phyloP scores from a whole-genome alignment of 2,329 filamentous ascomycete genomes.

The Hypoxylon sp. region DNA sequence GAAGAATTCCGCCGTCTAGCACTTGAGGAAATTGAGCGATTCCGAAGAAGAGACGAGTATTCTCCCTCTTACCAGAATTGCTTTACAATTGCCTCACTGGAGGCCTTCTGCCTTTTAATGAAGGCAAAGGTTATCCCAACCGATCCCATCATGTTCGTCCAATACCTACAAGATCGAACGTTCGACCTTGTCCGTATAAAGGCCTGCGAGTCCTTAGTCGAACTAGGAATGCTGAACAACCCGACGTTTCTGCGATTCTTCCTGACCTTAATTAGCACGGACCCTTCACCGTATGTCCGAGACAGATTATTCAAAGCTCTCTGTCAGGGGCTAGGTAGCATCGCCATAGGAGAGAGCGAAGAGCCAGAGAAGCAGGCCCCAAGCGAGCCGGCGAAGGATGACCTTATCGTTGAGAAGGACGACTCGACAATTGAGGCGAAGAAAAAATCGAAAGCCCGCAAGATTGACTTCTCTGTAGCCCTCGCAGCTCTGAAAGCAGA shows the following conservation, averaged over 20 bases:
- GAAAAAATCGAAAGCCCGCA: conserved; percentile 64
- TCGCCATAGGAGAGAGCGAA: conserved; percentile 74
- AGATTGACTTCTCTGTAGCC: conserved; percentile 64
- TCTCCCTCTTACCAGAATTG: conserved; percentile 77
- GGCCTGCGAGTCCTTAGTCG: conserved; percentile 74
- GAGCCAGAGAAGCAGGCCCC: conserved; percentile 50
- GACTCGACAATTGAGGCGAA: conserved; percentile 61
- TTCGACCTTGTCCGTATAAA: conserved; percentile 75
- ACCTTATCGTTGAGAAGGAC: conserved; percentile 65
- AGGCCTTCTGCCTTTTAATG: conserved; percentile 75
- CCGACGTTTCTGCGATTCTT: conserved; percentile 70
- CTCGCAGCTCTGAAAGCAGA: conserved; percentile 64
- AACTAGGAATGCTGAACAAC: conserved; percentile 73
- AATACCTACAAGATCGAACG: conserved; percentile 76
- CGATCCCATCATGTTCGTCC: conserved; percentile 70
- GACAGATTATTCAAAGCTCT: conserved; percentile 72
- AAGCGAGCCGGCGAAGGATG: conserved; percentile 54
- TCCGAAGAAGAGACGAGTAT: conserved; percentile 78
- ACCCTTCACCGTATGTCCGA: conserved; percentile 75
- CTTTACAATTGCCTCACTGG: conserved; percentile 73
- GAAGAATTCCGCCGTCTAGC: conserved; percentile 67
- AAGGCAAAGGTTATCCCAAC: conserved; percentile 72
- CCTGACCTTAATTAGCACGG: conserved; percentile 71
- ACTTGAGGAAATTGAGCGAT: conserved; percentile 75
- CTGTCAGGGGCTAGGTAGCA: conserved; percentile 71